phyloP scores from a whole-genome alignment of 192 early-diverging fungal genomes.

The Rhizophagus prolifer region DNA sequence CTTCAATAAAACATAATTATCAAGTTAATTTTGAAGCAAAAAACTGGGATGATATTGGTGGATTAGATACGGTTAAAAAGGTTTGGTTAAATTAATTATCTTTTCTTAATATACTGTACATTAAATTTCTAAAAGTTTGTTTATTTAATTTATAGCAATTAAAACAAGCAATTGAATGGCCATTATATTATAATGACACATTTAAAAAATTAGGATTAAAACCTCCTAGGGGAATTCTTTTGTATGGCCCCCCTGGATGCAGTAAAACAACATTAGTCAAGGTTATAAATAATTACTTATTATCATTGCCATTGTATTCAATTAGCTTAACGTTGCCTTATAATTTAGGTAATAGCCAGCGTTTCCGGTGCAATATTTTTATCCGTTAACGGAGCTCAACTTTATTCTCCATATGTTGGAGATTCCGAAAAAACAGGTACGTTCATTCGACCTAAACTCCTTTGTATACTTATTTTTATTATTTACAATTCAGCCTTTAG shows the following conservation, averaged over 20 bases:
- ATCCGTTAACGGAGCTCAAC: constrained; percentile 72
- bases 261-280: constrained; percentile 95
- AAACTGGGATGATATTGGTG: constrained; percentile 87
- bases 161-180: constrained; percentile 89
- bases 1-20: constrained; percentile 73
- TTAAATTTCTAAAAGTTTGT: constrained; percentile 3
- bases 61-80: constrained; percentile 79
- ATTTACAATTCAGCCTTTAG: constrained; percentile 21
- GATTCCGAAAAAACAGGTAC: constrained; percentile 77
- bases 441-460: background rate
- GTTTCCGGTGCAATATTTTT: constrained; percentile 76
- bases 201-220: constrained; percentile 76
- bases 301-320: background rate
- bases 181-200: constrained; percentile 64
- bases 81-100: constrained; percentile 5
- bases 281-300: constrained; percentile 31
- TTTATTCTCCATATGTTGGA: constrained; percentile 82
- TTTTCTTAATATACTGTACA: background rate
- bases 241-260: constrained; percentile 97
- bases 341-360: constrained; percentile 68
- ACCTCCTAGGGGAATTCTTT: constrained; percentile 83
- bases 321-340: background rate
- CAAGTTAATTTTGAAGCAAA: constrained; percentile 59
- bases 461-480: background rate
- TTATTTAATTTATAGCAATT: constrained; percentile 47